Evolutionary conservation across 2,329 filamentous ascomycete species (phyloP).

Genomic region (Pseudogymnoascus sp.): DNA sequence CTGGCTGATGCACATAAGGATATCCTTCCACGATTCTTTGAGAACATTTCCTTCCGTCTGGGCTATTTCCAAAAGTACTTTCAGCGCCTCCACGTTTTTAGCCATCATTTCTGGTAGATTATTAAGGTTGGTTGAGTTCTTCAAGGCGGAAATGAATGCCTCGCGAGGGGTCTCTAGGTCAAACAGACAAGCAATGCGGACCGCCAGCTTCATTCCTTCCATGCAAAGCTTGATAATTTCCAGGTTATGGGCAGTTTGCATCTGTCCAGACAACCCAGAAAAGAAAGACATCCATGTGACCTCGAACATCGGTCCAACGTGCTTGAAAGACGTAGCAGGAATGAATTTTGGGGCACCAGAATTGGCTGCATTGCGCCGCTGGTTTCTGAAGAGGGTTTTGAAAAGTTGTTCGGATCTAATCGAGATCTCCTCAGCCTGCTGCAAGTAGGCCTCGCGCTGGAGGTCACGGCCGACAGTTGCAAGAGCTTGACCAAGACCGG

Average conservation of each 20-base stretch:
- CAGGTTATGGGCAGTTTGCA: constrained; percentile 87
- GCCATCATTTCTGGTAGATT: constrained; percentile 91
- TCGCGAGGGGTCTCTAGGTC: constrained; percentile 88
- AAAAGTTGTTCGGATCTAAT: constrained; percentile 73
- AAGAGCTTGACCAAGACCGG: constrained; percentile 78
- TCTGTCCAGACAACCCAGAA: constrained; percentile 84
- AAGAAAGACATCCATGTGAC: constrained; percentile 99
- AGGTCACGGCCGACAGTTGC: constrained; percentile 88
- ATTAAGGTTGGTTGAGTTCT: constrained; percentile 91
- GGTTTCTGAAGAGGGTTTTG: constrained; percentile 84
- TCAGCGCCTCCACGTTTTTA: constrained; percentile 93
- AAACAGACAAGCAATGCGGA: constrained; percentile 87
- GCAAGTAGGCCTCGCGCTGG: constrained; percentile 85
- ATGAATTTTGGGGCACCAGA: constrained; percentile 63
- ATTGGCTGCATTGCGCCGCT: constrained; percentile 70
- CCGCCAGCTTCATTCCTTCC: constrained; percentile 90
- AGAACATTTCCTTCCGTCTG: constrained; percentile 87
- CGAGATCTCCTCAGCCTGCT: constrained; percentile 89
- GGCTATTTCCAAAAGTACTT: constrained; percentile 83
- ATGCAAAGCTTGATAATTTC: constrained; percentile 89
- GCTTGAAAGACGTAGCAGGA: constrained; percentile 84
- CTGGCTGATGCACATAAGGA: constrained; percentile 91
- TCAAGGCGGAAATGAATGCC: constrained; percentile 87
- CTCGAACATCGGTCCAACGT: constrained; percentile 97
- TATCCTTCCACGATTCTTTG: constrained; percentile 87